These are phyloP conservation scores for Yarrowia deformans DNA, from an alignment of 805 yeast genomes.

Conservation along the genomic window DNA sequence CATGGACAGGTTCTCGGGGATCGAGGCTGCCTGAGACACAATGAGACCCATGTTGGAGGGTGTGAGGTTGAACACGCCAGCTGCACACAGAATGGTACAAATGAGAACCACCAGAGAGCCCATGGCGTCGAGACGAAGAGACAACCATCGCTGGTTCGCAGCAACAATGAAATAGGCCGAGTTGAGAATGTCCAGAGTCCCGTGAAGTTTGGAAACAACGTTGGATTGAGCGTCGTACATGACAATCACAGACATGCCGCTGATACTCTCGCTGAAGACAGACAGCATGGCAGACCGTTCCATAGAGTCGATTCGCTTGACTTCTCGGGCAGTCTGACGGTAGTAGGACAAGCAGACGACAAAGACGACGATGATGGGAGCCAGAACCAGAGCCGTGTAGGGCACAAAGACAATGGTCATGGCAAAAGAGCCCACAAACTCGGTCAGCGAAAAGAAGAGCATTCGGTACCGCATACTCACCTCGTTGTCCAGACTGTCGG, in stretches of 20 bases:
- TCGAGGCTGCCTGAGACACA: conserved; percentile 63
- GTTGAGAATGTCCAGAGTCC: conserved; percentile 64
- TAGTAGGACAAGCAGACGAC: conserved; percentile 59
- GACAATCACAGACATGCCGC: conserved; percentile 70
- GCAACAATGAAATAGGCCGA: conserved; percentile 69
- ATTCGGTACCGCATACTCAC: conserved; percentile 68
- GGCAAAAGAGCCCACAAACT: conserved; percentile 62
- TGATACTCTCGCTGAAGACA: conserved; percentile 71
- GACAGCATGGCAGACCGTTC: conserved; percentile 73
- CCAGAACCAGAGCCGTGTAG: conserved; percentile 67
- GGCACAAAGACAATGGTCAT: conserved; percentile 71
- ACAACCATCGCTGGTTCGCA: conserved; percentile 78
- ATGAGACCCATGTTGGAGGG: conserved; percentile 74
- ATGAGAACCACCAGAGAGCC: conserved; percentile 62
- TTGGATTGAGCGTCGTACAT: conserved; percentile 58
- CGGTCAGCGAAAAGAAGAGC: conserved; percentile 59
- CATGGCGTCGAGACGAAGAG: conserved; percentile 63
- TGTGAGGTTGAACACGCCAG: conserved; percentile 63
- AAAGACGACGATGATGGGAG: conserved; percentile 59
- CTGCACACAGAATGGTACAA: conserved; percentile 65
- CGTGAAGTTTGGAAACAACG: conserved; percentile 58
- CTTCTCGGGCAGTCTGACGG: conserved; percentile 75
- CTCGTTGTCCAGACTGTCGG: conserved; percentile 92
- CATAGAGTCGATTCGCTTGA: conserved; percentile 76
- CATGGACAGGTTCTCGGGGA: conserved; percentile 64